Conservation (phyloP, 2,329 filamentous ascomycete genomes). For the Chalaropsis thielavioides region DNA sequence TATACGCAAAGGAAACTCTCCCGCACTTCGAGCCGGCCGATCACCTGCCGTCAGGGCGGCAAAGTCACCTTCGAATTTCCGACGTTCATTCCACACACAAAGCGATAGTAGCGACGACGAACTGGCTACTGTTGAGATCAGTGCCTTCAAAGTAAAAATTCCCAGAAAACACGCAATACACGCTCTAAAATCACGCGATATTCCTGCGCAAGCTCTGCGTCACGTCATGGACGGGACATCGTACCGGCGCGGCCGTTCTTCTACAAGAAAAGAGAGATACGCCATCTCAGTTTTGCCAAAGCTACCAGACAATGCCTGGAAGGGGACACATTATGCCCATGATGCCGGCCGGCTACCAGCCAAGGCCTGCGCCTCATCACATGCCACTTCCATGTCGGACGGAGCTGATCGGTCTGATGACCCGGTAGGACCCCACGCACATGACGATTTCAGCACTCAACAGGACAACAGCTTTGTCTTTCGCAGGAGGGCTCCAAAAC, state of each 20-base stretch:
- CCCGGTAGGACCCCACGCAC: not conserved
- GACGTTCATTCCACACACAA: not conserved
- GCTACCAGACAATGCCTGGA: not conserved
- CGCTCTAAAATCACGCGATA: not conserved
- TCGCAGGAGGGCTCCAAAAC: no score
- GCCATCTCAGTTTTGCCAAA: not conserved
- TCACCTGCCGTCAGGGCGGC: not conserved
- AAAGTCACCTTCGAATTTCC: not conserved
- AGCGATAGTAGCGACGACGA: conserved; percentile 10
- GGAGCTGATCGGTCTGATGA: no score
- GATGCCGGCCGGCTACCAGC: not conserved
- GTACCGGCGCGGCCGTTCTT: not conserved
- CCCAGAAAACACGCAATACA: not conserved
- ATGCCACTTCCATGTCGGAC: not conserved
- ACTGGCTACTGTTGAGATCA: conserved; percentile 7
- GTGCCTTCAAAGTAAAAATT: not conserved
- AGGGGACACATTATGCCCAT: not conserved
- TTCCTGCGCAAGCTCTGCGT: not conserved
- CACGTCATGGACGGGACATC: conserved; percentile 3
- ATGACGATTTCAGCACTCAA: not conserved
- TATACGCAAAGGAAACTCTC: not conserved
- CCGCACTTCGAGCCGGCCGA: not conserved
- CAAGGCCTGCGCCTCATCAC: not conserved
- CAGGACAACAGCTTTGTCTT: not conserved
- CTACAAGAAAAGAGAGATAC: not conserved